A percentile compares a stretch with the other conserved stretches of the same genome.
These are phyloP conservation scores for Ustulina deusta DNA, from an alignment of 2,329 filamentous ascomycete genomes.

Conservation along the genomic window DNA sequence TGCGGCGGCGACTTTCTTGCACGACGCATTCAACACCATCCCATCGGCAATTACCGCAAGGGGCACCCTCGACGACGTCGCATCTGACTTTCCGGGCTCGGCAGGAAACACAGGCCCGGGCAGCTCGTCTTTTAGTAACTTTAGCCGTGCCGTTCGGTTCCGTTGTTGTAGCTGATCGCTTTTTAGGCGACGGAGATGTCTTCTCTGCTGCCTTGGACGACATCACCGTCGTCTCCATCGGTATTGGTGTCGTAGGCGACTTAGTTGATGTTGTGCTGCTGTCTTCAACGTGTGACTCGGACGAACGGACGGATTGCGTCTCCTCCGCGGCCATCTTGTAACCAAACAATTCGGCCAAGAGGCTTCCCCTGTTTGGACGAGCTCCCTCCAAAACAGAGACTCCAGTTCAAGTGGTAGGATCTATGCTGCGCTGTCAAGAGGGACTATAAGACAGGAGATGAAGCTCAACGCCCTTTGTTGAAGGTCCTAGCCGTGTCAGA, in stretches of 20 bases:
- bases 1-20: slow-evolving; percentile 85
- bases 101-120: slow-evolving; percentile 85
- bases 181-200: slow-evolving; percentile 47
- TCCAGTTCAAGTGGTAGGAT: background rate
- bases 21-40: slow-evolving; percentile 83
- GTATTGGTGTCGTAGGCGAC: slow-evolving; percentile 20
- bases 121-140: slow-evolving; percentile 82
- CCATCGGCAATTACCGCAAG: slow-evolving; percentile 88
- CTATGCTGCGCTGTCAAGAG: slow-evolving; percentile 27
- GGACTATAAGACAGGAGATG: slow-evolving; percentile 26
- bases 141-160: slow-evolving; percentile 58
- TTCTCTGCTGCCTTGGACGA: slow-evolving; percentile 40
- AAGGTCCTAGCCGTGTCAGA: slow-evolving; percentile 33
- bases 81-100: slow-evolving; percentile 91
- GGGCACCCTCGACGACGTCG: slow-evolving; percentile 89
- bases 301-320: slow-evolving; percentile 43
- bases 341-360: slow-evolving; percentile 6
- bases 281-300: slow-evolving; percentile 43
- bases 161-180: slow-evolving; percentile 49
- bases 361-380: slow-evolving; percentile 29
- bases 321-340: slow-evolving; percentile 45
- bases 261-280: slow-evolving; percentile 34
- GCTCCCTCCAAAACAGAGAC: slow-evolving; percentile 23
- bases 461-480: slow-evolving; percentile 31
- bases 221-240: slow-evolving; percentile 12